Conservation (phyloP, 179 eudicot genomes). For the Nepenthes alata region DNA sequence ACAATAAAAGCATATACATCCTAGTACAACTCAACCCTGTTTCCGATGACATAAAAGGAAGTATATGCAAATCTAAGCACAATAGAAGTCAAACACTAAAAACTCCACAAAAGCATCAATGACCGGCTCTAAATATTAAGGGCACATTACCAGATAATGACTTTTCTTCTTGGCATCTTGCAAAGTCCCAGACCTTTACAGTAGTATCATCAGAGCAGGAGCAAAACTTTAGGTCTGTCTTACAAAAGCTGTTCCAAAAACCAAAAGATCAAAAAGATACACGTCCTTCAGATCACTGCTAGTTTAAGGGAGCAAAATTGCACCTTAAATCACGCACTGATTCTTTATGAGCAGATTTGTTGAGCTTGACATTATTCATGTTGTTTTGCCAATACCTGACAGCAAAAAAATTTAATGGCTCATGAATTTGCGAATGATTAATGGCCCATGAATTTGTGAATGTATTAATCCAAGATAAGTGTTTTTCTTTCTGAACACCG, state of each 20-base stretch:
- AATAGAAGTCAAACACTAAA: too few relatives aligned
- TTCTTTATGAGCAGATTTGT: constrained; percentile 89
- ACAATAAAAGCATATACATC: too few relatives aligned
- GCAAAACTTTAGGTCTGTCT: constrained; percentile 92
- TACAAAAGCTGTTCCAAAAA: constrained; percentile 59
- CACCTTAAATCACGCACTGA: constrained; percentile 92
- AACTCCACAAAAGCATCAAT: too few relatives aligned
- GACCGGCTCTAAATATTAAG: constrained; percentile 2
- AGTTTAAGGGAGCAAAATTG: neutral
- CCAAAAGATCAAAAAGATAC: constrained; percentile 8
- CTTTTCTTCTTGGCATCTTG: constrained; percentile 86
- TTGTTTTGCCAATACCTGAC: constrained; percentile 94
- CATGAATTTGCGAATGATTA: too few relatives aligned
- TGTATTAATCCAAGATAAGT: neutral
- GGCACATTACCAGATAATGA: constrained; percentile 86
- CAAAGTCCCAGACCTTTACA: constrained; percentile 97
- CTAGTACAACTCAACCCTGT: too few relatives aligned
- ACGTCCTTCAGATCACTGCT: neutral
- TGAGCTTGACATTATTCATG: constrained; percentile 95
- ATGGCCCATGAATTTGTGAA: neutral
- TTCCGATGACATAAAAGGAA: too few relatives aligned
- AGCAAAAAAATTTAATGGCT: neutral
- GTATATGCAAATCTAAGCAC: too few relatives aligned
- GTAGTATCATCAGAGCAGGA: constrained; percentile 97
- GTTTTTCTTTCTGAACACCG: too few relatives aligned